Base-by-base conservation (phyloP, 2,329 filamentous ascomycete genomes). In the Metarhizium brunneum region DNA sequence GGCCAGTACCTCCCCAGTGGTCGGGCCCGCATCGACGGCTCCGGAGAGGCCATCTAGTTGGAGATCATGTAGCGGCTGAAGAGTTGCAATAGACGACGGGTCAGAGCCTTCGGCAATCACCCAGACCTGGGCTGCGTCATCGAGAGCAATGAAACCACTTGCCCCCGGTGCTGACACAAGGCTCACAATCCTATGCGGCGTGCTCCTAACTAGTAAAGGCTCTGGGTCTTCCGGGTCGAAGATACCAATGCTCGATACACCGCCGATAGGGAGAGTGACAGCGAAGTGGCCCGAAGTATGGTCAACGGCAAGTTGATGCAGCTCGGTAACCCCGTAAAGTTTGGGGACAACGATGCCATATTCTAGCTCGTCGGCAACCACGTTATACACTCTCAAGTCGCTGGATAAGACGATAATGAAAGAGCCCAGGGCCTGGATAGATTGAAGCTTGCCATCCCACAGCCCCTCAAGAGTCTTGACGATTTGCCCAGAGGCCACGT, bases 331-430 rank as follows among this genome's bases (percentile, higher is more conserved):
- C 20, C 67, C 66, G n/a, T 69, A 62, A 10, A 68, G 64, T 52
- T 75, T 69, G 43, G 71, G 76, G 14, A 91, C 72, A 30, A 79
- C 73, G 52, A 87, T 76, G 51, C 82, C 83, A 64, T 87, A 90
- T 40, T 82, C 80, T 50, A 92, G 77, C 62, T 86, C 80, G 63
- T 95, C 88, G 52, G 84, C 78, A 7, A 97, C 88, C 11, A 95
- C 80, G 68, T 99, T 88, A 76, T 90, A 96, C 40, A 96, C 85
- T 45, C 83, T 78, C 8, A 96, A 77, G 32, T 83, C 80, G 47
- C 86, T 79, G 0, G 90, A 90, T 1, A 96, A 74, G 49, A 88
- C 80, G 56, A 97, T 76, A 18, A 99, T 73, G 65, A 87, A 86
- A 29, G 85, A 84, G 2, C 84, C 86, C 2, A 94, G 71, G 54